These are phyloP conservation scores for Ceratocystis albifundus DNA, from an alignment of 2,329 filamentous ascomycete genomes.

Conservation along the genomic window DNA sequence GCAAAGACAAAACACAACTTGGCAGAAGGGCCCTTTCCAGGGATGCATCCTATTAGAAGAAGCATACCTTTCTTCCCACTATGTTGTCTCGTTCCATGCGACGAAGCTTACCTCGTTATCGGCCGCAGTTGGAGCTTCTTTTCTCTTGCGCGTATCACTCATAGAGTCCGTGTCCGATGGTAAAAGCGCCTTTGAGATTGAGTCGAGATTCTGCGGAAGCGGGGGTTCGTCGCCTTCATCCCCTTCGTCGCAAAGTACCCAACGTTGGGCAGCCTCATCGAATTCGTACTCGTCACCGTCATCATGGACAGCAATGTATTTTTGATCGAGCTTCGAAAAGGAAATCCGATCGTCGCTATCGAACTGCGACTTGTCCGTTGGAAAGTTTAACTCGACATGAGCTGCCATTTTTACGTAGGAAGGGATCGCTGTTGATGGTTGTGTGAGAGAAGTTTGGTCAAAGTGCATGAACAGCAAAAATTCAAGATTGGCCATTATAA, in stretches of 20 bases:
- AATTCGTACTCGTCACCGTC: slow-evolving; percentile 80
- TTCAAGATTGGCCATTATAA: not conserved
- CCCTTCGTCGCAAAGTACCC: slow-evolving; percentile 51
- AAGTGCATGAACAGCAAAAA: not conserved
- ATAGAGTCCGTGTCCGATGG: not conserved
- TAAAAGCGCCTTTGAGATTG: not conserved
- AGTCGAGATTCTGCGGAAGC: slow-evolving; percentile 23
- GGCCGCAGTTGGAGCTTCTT: slow-evolving; percentile 31
- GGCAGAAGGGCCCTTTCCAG: not conserved
- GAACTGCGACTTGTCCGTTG: slow-evolving; percentile 55
- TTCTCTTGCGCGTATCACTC: slow-evolving; percentile 32
- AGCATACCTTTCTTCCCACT: not conserved
- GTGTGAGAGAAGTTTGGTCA: not conserved
- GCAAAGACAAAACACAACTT: not conserved
- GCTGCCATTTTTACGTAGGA: slow-evolving; percentile 12
- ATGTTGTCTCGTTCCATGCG: slow-evolving; percentile 22
- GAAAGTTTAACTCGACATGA: slow-evolving; percentile 33
- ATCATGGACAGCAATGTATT: slow-evolving; percentile 73
- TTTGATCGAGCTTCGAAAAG: slow-evolving; percentile 70
- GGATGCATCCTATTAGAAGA: not conserved
- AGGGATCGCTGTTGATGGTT: not conserved
- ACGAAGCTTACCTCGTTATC: slow-evolving; percentile 36
- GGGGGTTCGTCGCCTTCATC: slow-evolving; percentile 27
- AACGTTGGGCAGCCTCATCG: slow-evolving; percentile 57
- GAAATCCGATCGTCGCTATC: slow-evolving; percentile 71